A percentile compares a stretch with the other conserved stretches of the same genome.
Conservation (phyloP, 345 rosid species). For the Eutrema yunnanense region DNA sequence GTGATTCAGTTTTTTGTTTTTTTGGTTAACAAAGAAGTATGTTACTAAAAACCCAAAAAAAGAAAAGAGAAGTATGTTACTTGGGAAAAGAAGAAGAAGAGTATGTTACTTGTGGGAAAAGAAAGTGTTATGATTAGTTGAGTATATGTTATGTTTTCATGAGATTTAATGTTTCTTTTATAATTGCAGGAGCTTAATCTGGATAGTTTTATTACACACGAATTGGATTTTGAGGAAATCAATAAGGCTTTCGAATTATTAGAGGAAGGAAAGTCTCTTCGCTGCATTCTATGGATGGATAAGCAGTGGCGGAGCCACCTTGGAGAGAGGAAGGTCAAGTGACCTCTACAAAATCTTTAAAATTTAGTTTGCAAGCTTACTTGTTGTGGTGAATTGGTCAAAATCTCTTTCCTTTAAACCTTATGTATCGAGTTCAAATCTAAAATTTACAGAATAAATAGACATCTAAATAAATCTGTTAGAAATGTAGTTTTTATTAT, state of each 20-base stretch:
- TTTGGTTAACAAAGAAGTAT: not conserved
- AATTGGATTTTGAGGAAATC: slow-evolving; percentile 46
- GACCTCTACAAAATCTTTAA: too few species aligned
- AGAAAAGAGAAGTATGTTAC: too few species aligned
- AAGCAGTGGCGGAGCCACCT: not conserved
- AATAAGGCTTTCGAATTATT: slow-evolving; percentile 56
- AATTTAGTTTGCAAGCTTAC: too few species aligned
- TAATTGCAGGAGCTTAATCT: slow-evolving; percentile 43
- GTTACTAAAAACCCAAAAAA: too few species aligned
- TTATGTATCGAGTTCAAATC: too few species aligned
- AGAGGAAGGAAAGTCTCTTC: slow-evolving; percentile 40
- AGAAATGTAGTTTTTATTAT: too few species aligned
- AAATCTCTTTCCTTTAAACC: too few species aligned
- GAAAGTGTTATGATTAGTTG: not conserved
- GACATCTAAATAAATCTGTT: too few species aligned
- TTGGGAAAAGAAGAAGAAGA: too few species aligned
- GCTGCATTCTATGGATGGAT: slow-evolving; percentile 60
- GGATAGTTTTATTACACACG: slow-evolving; percentile 44
- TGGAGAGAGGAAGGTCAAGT: too few species aligned
- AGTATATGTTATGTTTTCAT: not conserved
- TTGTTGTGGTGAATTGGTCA: too few species aligned
- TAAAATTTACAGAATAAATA: too few species aligned
- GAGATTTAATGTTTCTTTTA: not conserved
- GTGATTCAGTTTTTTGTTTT: not conserved
- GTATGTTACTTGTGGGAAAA: not conserved